Evolutionary conservation across 2,329 filamentous ascomycete species (phyloP).

Genomic region (Botrytis elliptica): DNA sequence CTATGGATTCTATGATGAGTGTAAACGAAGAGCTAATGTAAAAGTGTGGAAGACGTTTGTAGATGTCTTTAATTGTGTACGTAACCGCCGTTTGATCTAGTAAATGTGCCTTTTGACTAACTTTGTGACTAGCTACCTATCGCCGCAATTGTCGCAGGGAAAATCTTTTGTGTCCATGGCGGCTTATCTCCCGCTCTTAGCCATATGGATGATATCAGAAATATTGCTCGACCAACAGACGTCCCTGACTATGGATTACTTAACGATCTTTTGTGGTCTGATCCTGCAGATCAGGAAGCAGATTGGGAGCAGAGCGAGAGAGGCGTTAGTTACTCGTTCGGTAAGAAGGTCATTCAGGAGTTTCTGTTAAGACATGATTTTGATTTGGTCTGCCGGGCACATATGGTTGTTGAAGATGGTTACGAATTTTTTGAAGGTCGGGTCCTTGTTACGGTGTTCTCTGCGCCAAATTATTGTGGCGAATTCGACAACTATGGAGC

Average conservation of each 20-base stretch:
- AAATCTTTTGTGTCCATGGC: slow-evolving; percentile 97
- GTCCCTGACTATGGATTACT: slow-evolving; percentile 95
- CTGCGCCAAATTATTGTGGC: slow-evolving; percentile 97
- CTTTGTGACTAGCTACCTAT: slow-evolving; percentile 64
- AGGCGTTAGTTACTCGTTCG: slow-evolving; percentile 97
- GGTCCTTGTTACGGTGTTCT: slow-evolving; percentile 94
- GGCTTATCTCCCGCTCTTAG: slow-evolving; percentile 87
- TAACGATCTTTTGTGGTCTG: slow-evolving; percentile 95
- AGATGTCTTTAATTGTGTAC: slow-evolving; percentile 83
- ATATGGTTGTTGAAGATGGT: slow-evolving; percentile 99
- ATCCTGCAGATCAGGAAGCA: slow-evolving; percentile 95
- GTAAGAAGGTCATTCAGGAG: slow-evolving; percentile 96
- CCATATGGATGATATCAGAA: slow-evolving; percentile 98
- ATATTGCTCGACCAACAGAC: slow-evolving; percentile 92
- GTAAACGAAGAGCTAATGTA: slow-evolving; percentile 92
- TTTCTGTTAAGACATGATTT: slow-evolving; percentile 95
- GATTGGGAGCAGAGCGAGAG: slow-evolving; percentile 98
- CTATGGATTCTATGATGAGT: slow-evolving; percentile 98
- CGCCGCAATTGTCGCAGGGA: slow-evolving; percentile 92
- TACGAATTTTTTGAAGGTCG: slow-evolving; percentile 99
- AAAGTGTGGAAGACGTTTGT: slow-evolving; percentile 99
- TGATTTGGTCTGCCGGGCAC: slow-evolving; percentile 92
- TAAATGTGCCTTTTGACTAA: slow-evolving; percentile 24
- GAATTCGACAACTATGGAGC: slow-evolving; percentile 99
- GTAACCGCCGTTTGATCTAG: slow-evolving; percentile 19